A percentile compares a stretch with the other conserved stretches of the same genome.
Evolutionary conservation across 1,284 basidiomycete genomes (phyloP).

Genomic region (Anthracocystis walkeri): DNA sequence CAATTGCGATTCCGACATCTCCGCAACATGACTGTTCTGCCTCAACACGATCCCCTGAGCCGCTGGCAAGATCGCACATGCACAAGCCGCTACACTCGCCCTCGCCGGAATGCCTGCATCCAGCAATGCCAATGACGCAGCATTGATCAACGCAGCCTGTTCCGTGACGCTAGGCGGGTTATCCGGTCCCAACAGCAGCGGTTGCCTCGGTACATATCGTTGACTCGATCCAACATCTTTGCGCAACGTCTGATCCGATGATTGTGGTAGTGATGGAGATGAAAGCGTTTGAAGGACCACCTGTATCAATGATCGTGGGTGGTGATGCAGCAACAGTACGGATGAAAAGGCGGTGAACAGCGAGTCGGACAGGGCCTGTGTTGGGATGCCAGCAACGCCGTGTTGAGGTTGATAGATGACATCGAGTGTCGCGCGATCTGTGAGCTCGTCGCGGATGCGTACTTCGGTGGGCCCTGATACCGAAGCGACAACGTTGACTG

Average conservation of each 20-base stretch:
- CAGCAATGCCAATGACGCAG: slow-evolving; percentile 71
- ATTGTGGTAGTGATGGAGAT: slow-evolving; percentile 69
- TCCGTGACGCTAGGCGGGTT: slow-evolving; percentile 65
- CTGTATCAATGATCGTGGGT: slow-evolving; percentile 76
- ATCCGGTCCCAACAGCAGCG: slow-evolving; percentile 61
- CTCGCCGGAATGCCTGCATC: slow-evolving; percentile 71
- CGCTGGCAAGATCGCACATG: slow-evolving; percentile 72
- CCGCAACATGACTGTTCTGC: slow-evolving; percentile 39
- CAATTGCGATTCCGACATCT: slow-evolving; percentile 32
- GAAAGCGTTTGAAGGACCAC: slow-evolving; percentile 75
- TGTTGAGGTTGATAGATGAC: slow-evolving; percentile 72
- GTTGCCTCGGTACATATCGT: slow-evolving; percentile 31
- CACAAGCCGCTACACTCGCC: slow-evolving; percentile 71
- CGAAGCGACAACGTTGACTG: slow-evolving; percentile 65
- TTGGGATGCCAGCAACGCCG: slow-evolving; percentile 69
- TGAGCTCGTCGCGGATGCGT: slow-evolving; percentile 72
- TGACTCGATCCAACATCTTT: slow-evolving; percentile 18
- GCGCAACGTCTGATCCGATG: slow-evolving; percentile 12
- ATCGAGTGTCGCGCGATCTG: slow-evolving; percentile 73
- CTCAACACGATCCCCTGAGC: slow-evolving; percentile 47
- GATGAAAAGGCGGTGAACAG: slow-evolving; percentile 40
- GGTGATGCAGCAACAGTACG: slow-evolving; percentile 71
- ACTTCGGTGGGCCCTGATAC: slow-evolving; percentile 73
- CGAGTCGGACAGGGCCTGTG: slow-evolving; percentile 29
- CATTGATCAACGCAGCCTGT: slow-evolving; percentile 74